phyloP scores from a whole-genome alignment of 2,329 filamentous ascomycete genomes.

The Diaporthe citri region DNA sequence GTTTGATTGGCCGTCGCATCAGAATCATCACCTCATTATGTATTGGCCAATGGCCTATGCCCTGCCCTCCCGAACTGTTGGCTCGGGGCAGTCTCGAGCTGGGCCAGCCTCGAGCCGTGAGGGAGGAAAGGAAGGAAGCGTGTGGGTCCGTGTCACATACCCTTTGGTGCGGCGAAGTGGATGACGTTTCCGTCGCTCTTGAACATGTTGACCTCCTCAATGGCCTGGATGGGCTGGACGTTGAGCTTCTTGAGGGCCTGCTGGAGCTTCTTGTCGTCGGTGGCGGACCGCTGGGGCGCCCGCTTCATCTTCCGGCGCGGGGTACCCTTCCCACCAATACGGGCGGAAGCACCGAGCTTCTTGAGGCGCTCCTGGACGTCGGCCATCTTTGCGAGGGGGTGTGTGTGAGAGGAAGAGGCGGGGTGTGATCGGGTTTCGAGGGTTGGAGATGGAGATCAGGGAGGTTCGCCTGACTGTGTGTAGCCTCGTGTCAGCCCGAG shows the following conservation, averaged over 20 bases:
- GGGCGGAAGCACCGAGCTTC: constrained; percentile 67
- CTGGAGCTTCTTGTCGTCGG: constrained; percentile 99
- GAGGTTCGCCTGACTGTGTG: constrained; percentile 38
- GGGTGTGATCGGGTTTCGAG: constrained; percentile 32
- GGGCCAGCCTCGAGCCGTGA: not conserved
- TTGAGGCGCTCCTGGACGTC: constrained; percentile 71
- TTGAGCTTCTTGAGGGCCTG: constrained; percentile 98
- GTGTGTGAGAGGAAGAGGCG: constrained; percentile 36
- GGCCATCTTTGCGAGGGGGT: constrained; percentile 56
- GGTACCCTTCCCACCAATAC: constrained; percentile 94
- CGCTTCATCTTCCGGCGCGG: constrained; percentile 99
- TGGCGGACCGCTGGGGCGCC: constrained; percentile 89
- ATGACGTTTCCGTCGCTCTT: constrained; percentile 99
- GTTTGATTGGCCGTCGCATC: constrained; percentile 36
- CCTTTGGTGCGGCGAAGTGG: constrained; percentile 98
- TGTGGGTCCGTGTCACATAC: constrained; percentile 60
- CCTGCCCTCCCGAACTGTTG: not conserved
- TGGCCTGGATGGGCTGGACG: constrained; percentile 98
- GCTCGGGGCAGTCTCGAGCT: not conserved
- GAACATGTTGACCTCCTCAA: constrained; percentile 99
- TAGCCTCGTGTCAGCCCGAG: constrained; percentile 39
- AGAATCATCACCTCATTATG: not conserved
- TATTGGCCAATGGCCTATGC: not conserved
- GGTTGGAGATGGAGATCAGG: constrained; percentile 37
- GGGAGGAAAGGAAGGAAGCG: not conserved